Evolutionary conservation across 768 basidiomycete species (phyloP).

Genomic region (Agrocybe pediades): DNA sequence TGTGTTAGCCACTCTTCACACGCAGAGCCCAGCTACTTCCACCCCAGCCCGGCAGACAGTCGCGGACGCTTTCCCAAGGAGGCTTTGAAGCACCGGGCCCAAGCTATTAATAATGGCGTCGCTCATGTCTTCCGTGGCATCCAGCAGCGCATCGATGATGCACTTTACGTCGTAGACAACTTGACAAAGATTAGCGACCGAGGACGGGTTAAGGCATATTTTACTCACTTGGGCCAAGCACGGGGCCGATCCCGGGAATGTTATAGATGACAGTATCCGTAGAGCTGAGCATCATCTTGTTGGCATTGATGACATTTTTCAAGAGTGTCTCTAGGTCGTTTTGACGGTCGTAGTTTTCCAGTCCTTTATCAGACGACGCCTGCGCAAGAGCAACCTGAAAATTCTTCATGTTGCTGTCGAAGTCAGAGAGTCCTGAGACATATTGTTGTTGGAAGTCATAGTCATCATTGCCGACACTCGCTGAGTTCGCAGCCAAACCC

Average conservation of each 20-base stretch:
- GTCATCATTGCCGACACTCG: slow-evolving; percentile 26
- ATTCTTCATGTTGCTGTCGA: slow-evolving; percentile 29
- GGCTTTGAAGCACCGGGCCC: slow-evolving; percentile 32
- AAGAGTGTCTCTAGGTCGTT: slow-evolving; percentile 48
- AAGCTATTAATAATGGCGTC: slow-evolving; percentile 49
- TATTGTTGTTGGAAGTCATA: slow-evolving; percentile 39
- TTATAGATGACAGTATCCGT: slow-evolving; percentile 32
- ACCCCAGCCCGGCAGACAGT: slow-evolving; percentile 27
- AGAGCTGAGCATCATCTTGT: slow-evolving; percentile 45
- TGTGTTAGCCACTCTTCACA: slow-evolving; percentile 20
- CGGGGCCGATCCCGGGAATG: slow-evolving; percentile 49
- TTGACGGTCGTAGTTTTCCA: slow-evolving; percentile 48
- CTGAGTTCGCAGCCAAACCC: slow-evolving; percentile 33
- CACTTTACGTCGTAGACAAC: slow-evolving; percentile 67
- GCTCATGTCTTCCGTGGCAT: slow-evolving; percentile 47
- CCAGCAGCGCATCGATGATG: slow-evolving; percentile 49
- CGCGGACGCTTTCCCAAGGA: slow-evolving; percentile 29
- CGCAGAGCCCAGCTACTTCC: slow-evolving; percentile 32
- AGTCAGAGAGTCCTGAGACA: slow-evolving; percentile 35
- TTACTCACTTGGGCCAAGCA: slow-evolving; percentile 57
- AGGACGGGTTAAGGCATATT: not conserved
- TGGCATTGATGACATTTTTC: slow-evolving; percentile 48
- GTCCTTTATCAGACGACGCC: slow-evolving; percentile 47
- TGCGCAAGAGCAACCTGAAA: slow-evolving; percentile 33
- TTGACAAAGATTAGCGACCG: slow-evolving; percentile 21